A percentile compares a stretch with the other conserved stretches of the same genome.
Conservation (phyloP, 108 stramenopile species). For the Nannochloropsis salina region DNA sequence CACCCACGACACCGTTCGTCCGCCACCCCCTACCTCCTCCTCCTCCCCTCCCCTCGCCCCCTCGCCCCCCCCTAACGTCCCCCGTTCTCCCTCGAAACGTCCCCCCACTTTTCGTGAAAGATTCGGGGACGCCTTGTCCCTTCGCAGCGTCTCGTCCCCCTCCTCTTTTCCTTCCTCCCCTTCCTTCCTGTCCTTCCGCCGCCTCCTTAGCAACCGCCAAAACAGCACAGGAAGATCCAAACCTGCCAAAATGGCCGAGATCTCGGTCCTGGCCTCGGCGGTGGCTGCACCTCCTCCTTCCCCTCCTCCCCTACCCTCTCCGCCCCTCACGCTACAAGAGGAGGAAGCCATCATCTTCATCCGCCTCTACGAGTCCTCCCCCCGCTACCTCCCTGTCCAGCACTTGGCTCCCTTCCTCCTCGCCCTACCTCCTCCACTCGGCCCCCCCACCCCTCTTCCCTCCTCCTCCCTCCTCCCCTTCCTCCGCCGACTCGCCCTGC, state of each 20-base stretch:
- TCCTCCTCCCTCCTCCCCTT: slow-evolving; percentile 10
- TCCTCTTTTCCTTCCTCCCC: background rate
- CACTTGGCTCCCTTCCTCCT: background rate
- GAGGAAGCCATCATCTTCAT: background rate
- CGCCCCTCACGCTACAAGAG: background rate
- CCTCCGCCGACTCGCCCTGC: background rate
- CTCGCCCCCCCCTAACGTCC: background rate
- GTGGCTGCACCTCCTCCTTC: background rate
- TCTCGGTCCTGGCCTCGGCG: background rate
- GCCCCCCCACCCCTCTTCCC: background rate
- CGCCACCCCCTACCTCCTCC: background rate
- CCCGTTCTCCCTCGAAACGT: background rate
- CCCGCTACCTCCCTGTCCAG: background rate
- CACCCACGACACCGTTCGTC: background rate
- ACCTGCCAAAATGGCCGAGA: background rate
- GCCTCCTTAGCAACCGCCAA: background rate
- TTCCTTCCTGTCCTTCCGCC: background rate
- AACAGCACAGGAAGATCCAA: background rate
- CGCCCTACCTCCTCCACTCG: slow-evolving; percentile 4
- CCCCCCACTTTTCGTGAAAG: no score
- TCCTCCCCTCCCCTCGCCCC: background rate
- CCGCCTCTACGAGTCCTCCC: slow-evolving; percentile 17
- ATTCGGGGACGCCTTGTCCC: no score
- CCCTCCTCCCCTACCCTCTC: background rate
- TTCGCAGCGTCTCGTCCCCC: background rate